Evolutionary conservation across 139 green algal genomes (phyloP), one percentile per base, ranked within the genome.

Genomic region (Chlamydomonas schloesseri): DNA sequence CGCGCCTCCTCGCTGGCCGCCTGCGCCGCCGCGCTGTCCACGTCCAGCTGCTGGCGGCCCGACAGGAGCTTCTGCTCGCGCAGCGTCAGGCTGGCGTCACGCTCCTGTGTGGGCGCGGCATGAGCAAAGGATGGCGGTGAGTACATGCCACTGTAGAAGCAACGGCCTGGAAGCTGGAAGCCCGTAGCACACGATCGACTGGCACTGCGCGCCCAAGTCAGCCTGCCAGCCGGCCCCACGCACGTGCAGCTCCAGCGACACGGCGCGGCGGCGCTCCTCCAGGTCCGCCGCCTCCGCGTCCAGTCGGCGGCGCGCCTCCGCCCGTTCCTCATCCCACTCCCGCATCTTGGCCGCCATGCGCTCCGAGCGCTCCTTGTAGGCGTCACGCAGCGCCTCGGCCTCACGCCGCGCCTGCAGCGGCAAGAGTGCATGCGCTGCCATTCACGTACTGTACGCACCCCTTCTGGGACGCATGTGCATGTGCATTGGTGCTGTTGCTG

Each of bases 341-440:
- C 69, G 68, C 9, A 53, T 18, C 21, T 62, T 71, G 26, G 81
- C 68, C 1, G 81, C 81, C 14, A 87, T 58, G 8, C 69, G 68
- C 8, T 33, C 53, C 0, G 81, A 47, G 9, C 81, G 81, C 81
- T 78, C 81, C 68, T 87, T 79, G 68, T 87, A 79, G 13, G 81
- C 81, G 20, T 79, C 81, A 33, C 81, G 69, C 31, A 87, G 69
- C 50, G 81, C 81, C 81, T 87, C 81, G 20, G 71, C 69, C 81
- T 87, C 81, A 2, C 34, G 53, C 26, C 60, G 71, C 3, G 81
- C 69, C 81, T 87, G 77, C 6, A 33, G 31, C 4, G 67, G 67
- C 2, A 47, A 6, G 31, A 55, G 34, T 1, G 42, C 42, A 50
- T 50, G 8, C 42, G 8, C 42, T 26, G 69, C 31, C 17, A 28